Evolutionary conservation across 345 rosid genomes (phyloP).

Genomic region (Euclidium syriacum): DNA sequence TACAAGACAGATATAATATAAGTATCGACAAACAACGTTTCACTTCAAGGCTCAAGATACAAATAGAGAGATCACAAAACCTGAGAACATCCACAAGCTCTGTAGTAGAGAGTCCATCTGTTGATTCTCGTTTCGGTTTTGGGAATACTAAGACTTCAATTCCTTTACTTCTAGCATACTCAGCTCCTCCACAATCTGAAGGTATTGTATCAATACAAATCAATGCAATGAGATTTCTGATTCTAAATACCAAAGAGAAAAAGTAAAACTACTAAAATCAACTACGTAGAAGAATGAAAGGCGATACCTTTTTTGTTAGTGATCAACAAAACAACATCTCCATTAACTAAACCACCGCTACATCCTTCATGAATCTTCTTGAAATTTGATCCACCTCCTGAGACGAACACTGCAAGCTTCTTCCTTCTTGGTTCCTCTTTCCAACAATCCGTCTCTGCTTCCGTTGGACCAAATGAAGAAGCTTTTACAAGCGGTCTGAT

Average conservation of each 20-base stretch:
- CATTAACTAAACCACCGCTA: conserved; percentile 44
- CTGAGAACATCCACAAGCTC: conserved; percentile 67
- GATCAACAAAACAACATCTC: conserved; percentile 63
- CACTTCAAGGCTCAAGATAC: too few relatives aligned
- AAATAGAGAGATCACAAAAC: conserved; percentile 24
- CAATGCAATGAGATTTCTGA: too few relatives aligned
- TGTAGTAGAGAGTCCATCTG: conserved; percentile 45
- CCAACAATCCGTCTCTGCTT: conserved; percentile 1
- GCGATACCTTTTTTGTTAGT: conserved; percentile 58
- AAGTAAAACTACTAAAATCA: too few relatives aligned
- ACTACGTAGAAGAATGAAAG: neutral
- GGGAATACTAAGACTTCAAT: conserved; percentile 74
- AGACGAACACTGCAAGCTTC: conserved; percentile 74
- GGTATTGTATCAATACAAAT: too few relatives aligned
- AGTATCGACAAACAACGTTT: neutral
- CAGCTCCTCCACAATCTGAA: conserved; percentile 86
- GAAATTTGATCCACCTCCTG: conserved; percentile 93
- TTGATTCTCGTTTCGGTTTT: conserved; percentile 36
- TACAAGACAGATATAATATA: neutral
- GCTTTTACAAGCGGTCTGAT: conserved; percentile 16
- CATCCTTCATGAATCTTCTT: conserved; percentile 73
- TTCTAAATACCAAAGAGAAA: too few relatives aligned
- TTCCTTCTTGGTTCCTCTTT: conserved; percentile 38
- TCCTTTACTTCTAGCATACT: conserved; percentile 54
- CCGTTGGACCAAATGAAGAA: neutral